phyloP scores from a whole-genome alignment of 2,329 filamentous ascomycete species.

The Stenocarpella maydis region DNA sequence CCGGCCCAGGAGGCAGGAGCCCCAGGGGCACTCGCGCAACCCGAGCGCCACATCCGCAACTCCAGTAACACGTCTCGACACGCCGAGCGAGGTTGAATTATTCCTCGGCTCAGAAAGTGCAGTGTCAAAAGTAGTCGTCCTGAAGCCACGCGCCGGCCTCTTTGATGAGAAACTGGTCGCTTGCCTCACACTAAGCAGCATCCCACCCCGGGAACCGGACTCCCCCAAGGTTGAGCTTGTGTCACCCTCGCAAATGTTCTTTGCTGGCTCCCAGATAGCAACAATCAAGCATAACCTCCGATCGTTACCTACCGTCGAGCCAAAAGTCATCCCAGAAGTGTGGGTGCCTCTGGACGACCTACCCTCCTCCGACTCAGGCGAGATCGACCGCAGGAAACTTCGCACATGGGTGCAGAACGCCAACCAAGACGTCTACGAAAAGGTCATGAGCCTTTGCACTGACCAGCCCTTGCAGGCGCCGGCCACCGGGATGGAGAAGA shows the following conservation, averaged over 20 bases:
- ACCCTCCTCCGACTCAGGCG: slow-evolving; percentile 49
- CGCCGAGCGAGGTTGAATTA: slow-evolving; percentile 47
- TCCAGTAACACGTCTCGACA: slow-evolving; percentile 32
- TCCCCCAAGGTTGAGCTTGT: slow-evolving; percentile 48
- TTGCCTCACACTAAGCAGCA: slow-evolving; percentile 51
- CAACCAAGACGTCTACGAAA: slow-evolving; percentile 54
- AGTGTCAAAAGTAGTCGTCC: slow-evolving; percentile 52
- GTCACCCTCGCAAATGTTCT: slow-evolving; percentile 48
- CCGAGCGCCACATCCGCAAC: slow-evolving; percentile 36
- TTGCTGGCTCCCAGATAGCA: slow-evolving; percentile 52
- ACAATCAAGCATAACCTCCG: slow-evolving; percentile 49
- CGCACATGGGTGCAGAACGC: slow-evolving; percentile 64
- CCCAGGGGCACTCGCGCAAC: slow-evolving; percentile 37
- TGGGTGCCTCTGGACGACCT: slow-evolving; percentile 59
- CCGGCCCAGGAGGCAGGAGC: slow-evolving; percentile 20
- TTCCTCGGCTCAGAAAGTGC: slow-evolving; percentile 50
- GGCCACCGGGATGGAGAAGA: slow-evolving; percentile 48
- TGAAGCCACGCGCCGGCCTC: slow-evolving; percentile 58
- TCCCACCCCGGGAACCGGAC: slow-evolving; percentile 41
- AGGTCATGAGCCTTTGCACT: slow-evolving; percentile 54
- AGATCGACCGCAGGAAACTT: slow-evolving; percentile 53
- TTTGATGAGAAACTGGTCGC: slow-evolving; percentile 60
- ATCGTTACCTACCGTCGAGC: slow-evolving; percentile 46
- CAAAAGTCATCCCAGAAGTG: slow-evolving; percentile 51
- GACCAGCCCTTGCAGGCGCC: slow-evolving; percentile 48